Evolutionary conservation across 768 basidiomycete species (phyloP).

Genomic region (Guyanaporus albipodus): DNA sequence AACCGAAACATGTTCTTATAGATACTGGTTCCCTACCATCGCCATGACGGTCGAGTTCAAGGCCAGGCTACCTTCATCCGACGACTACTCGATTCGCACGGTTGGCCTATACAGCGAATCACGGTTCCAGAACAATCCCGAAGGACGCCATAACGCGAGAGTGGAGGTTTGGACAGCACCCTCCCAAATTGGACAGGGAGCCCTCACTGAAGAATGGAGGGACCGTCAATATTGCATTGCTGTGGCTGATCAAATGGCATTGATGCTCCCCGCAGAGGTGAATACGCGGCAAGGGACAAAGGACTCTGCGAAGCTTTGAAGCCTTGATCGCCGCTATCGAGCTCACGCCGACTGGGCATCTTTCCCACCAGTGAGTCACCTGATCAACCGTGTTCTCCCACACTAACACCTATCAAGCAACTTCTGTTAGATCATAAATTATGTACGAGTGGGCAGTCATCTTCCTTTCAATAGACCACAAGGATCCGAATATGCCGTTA

Average conservation of each 20-base stretch:
- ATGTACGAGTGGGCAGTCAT: not conserved
- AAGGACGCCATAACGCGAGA: slow-evolving; percentile 54
- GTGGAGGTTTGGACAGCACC: slow-evolving; percentile 69
- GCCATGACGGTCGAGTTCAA: slow-evolving; percentile 61
- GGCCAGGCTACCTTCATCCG: slow-evolving; percentile 48
- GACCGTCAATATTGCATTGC: slow-evolving; percentile 63
- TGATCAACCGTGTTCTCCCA: not conserved
- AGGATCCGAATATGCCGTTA: not conserved
- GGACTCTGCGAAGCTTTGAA: slow-evolving; percentile 23
- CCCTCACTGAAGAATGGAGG: slow-evolving; percentile 47
- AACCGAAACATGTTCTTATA: not conserved
- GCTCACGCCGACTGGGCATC: not conserved
- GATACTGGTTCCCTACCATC: slow-evolving; percentile 64
- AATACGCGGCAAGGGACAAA: slow-evolving; percentile 22
- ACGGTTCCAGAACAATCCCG: slow-evolving; percentile 50
- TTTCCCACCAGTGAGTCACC: too few relatives aligned
- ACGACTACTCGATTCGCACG: slow-evolving; percentile 43
- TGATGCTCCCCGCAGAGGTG: slow-evolving; percentile 37
- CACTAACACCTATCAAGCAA: not conserved
- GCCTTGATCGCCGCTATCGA: not conserved
- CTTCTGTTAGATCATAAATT: not conserved
- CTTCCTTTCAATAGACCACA: not conserved
- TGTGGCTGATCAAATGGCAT: slow-evolving; percentile 57
- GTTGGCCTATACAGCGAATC: slow-evolving; percentile 54
- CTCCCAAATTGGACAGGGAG: slow-evolving; percentile 45